Conservation (phyloP, 2,329 filamentous ascomycete species). For the Aspergillus tubingensis region DNA sequence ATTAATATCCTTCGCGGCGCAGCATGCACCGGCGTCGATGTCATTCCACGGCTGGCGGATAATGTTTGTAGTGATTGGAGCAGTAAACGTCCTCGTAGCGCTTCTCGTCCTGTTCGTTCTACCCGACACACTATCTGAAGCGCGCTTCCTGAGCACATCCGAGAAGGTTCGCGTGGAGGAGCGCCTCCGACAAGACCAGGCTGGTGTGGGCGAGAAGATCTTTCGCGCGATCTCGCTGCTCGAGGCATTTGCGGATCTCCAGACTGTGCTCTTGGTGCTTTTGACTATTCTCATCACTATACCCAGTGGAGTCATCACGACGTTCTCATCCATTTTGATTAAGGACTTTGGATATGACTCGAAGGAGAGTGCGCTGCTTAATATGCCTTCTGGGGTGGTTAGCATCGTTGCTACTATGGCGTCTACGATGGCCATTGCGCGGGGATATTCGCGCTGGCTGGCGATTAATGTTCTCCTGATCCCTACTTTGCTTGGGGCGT, state of each 20-base stretch:
- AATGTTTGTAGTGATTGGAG: conserved; percentile 33
- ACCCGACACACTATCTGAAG: conserved; percentile 22
- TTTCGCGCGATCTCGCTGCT: conserved; percentile 27
- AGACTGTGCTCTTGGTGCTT: conserved; percentile 27
- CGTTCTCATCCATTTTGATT: conserved; percentile 48
- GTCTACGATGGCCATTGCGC: conserved; percentile 42
- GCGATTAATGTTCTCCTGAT: conserved; percentile 46
- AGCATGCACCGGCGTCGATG: conserved; percentile 25
- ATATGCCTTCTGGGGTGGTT: conserved; percentile 48
- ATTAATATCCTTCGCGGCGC: conserved; percentile 31
- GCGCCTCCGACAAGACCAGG: conserved; percentile 22
- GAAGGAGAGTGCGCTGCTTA: conserved; percentile 47
- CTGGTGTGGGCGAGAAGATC: conserved; percentile 23
- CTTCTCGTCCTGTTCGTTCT: conserved; percentile 26
- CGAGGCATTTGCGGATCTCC: conserved; percentile 22
- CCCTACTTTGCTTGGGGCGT: conserved; percentile 49
- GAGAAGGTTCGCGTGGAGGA: conserved; percentile 23
- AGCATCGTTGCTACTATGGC: conserved; percentile 42
- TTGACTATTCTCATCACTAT: conserved; percentile 40
- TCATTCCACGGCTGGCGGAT: conserved; percentile 29
- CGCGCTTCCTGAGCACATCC: conserved; percentile 24
- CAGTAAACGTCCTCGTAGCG: conserved; percentile 25
- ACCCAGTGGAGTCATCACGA: conserved; percentile 49
- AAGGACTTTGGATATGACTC: conserved; percentile 46
- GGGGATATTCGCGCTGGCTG: conserved; percentile 42